phyloP scores from a whole-genome alignment of 2,329 filamentous ascomycete genomes.

The Neocatenulostroma microsporum region DNA sequence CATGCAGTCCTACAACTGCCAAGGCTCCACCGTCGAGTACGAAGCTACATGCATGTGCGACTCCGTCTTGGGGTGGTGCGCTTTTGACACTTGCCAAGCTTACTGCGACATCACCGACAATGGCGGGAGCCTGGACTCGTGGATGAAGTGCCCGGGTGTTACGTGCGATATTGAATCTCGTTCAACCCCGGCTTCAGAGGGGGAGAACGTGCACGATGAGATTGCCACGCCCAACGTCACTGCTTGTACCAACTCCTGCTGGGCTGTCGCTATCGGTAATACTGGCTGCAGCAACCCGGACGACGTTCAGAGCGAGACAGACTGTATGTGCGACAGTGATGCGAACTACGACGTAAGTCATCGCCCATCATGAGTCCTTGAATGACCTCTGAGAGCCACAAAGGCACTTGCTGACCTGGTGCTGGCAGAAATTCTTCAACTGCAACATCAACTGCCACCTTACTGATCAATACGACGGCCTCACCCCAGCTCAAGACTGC shows the following conservation, averaged over 20 bases:
- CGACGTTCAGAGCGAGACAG: not conserved
- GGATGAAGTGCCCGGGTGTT: not conserved
- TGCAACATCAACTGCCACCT: conserved; percentile 1
- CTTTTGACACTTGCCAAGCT: no score
- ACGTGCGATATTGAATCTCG: not conserved
- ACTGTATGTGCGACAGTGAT: conserved; percentile 2
- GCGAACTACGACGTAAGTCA: conserved; percentile 1
- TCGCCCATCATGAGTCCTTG: not conserved
- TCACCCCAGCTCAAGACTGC: conserved; percentile 2
- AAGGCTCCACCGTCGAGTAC: no score
- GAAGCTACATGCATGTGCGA: no score
- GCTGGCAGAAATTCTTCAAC: not conserved
- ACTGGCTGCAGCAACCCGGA: not conserved
- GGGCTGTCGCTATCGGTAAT: not conserved
- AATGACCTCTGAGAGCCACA: not conserved
- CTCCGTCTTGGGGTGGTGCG: no score
- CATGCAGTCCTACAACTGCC: no score
- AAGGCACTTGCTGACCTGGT: not conserved
- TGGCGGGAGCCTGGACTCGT: no score
- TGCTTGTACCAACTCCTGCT: conserved; percentile 1
- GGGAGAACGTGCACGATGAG: no score
- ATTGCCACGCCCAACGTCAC: not conserved
- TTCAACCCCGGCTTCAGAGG: no score
- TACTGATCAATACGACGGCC: not conserved
- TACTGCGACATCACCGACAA: no score